A percentile compares a stretch with the other conserved stretches of the same genome.
phyloP scores from a whole-genome alignment of 352 stramenopile genomes.

The Aphanomyces euteiches region DNA sequence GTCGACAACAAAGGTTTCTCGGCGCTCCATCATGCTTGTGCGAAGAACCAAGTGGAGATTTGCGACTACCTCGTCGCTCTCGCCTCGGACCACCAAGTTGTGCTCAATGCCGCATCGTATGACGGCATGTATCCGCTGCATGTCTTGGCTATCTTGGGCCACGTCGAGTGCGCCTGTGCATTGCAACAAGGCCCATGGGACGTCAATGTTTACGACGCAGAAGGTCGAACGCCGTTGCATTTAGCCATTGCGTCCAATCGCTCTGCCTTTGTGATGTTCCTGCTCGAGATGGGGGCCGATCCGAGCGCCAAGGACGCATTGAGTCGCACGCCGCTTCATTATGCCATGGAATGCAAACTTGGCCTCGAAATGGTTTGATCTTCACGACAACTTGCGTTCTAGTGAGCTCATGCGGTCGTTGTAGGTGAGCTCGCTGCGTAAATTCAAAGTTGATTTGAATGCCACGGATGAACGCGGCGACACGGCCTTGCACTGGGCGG shows the following conservation, averaged over 20 bases:
- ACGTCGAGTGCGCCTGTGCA: neutral
- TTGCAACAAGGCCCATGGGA: neutral
- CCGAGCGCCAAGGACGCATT: conserved; percentile 14
- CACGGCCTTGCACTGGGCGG: conserved; percentile 12
- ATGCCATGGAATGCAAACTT: neutral
- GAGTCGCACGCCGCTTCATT: conserved; percentile 26
- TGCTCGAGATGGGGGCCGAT: conserved; percentile 30
- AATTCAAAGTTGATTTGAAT: conserved; percentile 20
- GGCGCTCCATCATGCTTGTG: conserved; percentile 11
- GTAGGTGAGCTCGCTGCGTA: conserved; percentile 15
- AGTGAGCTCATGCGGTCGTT: neutral
- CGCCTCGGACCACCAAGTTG: neutral
- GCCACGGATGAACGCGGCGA: conserved; percentile 1
- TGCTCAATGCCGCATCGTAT: neutral
- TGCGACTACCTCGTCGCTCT: neutral
- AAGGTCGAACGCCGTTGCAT: conserved; percentile 17
- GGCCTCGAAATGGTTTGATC: conserved; percentile 17
- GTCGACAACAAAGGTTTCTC: conserved; percentile 19
- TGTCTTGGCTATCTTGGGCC: conserved; percentile 10
- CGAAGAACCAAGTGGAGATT: conserved; percentile 6
- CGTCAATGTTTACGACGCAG: neutral
- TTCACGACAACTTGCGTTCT: neutral
- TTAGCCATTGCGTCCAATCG: neutral
- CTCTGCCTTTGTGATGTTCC: neutral
- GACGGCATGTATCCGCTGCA: conserved; percentile 19